Evolutionary conservation across 2,329 filamentous ascomycete genomes (phyloP).

Genomic region (Beauveria asiatica): DNA sequence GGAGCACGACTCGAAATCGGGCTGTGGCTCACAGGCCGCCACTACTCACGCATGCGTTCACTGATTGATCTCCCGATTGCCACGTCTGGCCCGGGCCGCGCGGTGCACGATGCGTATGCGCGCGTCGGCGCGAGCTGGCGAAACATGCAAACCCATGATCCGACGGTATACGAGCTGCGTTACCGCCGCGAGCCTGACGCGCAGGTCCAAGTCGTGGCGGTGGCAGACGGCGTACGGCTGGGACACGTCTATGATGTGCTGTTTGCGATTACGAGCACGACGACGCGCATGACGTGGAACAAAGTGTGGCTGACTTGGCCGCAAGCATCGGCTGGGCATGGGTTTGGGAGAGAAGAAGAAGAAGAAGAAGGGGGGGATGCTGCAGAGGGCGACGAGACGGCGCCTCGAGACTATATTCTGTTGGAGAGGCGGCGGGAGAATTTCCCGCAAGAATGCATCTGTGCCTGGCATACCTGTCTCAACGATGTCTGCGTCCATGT

Average conservation of each 20-base stretch:
- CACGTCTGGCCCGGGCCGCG: neutral
- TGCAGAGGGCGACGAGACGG: neutral
- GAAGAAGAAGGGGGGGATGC: neutral
- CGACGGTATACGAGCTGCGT: neutral
- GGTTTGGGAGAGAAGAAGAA: no score
- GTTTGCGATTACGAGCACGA: neutral
- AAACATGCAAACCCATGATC: neutral
- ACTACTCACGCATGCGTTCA: neutral
- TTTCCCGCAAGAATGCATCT: neutral
- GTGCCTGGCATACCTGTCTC: neutral
- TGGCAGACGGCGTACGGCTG: neutral
- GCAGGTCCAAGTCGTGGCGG: neutral
- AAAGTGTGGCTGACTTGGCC: neutral
- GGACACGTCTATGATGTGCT: neutral
- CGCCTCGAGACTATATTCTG: neutral
- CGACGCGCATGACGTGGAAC: neutral
- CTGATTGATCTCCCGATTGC: constrained; percentile 1
- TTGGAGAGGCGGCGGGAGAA: neutral
- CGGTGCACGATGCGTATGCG: neutral
- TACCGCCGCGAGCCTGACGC: neutral
- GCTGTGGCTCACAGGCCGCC: neutral
- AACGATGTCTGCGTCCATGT: neutral
- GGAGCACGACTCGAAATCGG: neutral
- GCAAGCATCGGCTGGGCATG: neutral
- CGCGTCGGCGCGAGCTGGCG: neutral